Evolutionary conservation across 2,329 filamentous ascomycete genomes (phyloP), one percentile per base, ranked within the genome.

Genomic region (Knoxdaviesia capensis): DNA sequence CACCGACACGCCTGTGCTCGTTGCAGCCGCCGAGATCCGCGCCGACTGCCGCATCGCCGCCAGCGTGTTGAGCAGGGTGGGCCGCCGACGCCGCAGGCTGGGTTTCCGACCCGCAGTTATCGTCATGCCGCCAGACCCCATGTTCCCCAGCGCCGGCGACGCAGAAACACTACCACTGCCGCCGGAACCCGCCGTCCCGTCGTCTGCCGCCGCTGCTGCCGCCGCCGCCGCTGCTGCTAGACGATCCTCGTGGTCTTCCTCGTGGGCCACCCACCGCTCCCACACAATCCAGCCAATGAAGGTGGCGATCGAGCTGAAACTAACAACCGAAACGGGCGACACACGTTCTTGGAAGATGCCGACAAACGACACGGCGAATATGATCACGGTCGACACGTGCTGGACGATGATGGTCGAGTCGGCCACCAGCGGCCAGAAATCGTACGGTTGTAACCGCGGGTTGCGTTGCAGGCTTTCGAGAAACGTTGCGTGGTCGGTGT

Each of bases 321-420:
- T 79, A 8, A 92, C 86, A 4, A 96, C 77, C 1, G 84, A 77
- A n/a, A 92, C 76, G 2, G 88, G 87, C 33, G 81, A 86, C n/a
- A 94, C 75, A 35, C 85, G 74, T 50, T 87, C 77, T 51, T 88
- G 77, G 50, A 82, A 82, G 47, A 98, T 98, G 42, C 77, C 85
- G 10, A 87, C 77, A 55, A 98, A 98, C 59, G 83, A 93, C 49
- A 88, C 87, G 46, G 93, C 73, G 55, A 96, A 98, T 44, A 98
- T 88, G 42, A 82, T 81, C 46, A 96, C 87, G 6, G 85, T 92
- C 57, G 85, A 93, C 40, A 96, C 81, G 58, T 98, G 90, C 58
- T 98, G 90, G 11, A 96, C 82, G 50, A 98, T 94, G 45, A 96
- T 85, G 3, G 88, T 94, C 9, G 84, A 88, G 57, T 96, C 88